Evolutionary conservation across 2,329 filamentous ascomycete genomes (phyloP).

Genomic region (Boeremia exigua): DNA sequence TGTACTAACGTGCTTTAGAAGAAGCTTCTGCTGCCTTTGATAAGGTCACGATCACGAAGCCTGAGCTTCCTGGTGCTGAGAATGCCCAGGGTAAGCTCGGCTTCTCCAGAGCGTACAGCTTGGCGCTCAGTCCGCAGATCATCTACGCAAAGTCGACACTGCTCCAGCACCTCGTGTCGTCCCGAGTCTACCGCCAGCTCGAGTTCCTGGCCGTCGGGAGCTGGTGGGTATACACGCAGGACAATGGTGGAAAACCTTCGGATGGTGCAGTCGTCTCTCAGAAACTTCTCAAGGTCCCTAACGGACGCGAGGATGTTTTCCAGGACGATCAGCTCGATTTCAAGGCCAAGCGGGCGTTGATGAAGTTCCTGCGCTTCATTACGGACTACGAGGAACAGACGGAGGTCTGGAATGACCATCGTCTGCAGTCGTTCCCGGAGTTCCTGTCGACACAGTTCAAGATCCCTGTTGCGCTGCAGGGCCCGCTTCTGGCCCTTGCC

Average conservation of each 20-base stretch:
- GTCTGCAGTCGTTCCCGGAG: slow-evolving; percentile 60
- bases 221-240: slow-evolving; percentile 75
- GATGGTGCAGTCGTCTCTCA: slow-evolving; percentile 9
- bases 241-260: slow-evolving; percentile 33
- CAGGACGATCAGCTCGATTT: slow-evolving; percentile 75
- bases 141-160: slow-evolving; percentile 84
- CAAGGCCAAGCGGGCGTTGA: slow-evolving; percentile 82
- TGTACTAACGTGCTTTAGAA: slow-evolving; percentile 23
- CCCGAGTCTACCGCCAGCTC: slow-evolving; percentile 84
- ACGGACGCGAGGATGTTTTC: slow-evolving; percentile 91
- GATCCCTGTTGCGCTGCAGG: slow-evolving; percentile 69
- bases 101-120: slow-evolving; percentile 76
- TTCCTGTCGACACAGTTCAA: slow-evolving; percentile 64
- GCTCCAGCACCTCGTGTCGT: slow-evolving; percentile 82
- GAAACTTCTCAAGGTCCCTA: slow-evolving; percentile 75
- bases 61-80: slow-evolving; percentile 26
- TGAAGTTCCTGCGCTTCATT: slow-evolving; percentile 94
- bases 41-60: slow-evolving; percentile 43
- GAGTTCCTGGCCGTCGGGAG: slow-evolving; percentile 93
- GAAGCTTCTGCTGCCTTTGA: slow-evolving; percentile 31
- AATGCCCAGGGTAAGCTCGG: slow-evolving; percentile 55
- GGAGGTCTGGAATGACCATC: slow-evolving; percentile 65
- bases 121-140: slow-evolving; percentile 84
- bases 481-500: slow-evolving; percentile 72
- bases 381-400: slow-evolving; percentile 69